Base-by-base conservation (phyloP, 2,329 filamentous ascomycete species). In the Cryphonectria nitschkei region DNA sequence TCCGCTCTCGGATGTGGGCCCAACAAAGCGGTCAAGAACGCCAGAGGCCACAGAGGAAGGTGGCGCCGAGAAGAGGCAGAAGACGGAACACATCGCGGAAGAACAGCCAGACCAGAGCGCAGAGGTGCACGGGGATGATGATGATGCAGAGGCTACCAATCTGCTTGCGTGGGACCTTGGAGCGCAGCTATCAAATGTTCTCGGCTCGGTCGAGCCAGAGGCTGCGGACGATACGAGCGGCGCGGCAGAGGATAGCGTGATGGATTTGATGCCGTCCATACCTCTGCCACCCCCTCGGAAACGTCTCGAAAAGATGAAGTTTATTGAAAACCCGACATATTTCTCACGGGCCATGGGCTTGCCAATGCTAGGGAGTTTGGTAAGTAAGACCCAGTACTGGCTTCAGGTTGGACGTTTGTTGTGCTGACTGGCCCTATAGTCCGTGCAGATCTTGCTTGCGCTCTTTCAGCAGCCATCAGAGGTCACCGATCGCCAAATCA, bases 391-490 rank as follows among this genome's bases (percentile, higher is more conserved):
- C 61, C 4, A 29, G 32, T 9, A 22, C 9, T 13, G 22, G 52
- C 19, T 16, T 39, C 26, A 19, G 26, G n/a, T 39, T 19, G 37
- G n/a, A 26, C n/a, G 13, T 3, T 29, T 14, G 19, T 14, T 62
- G 19, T 54, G 34, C 73, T 73, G 43, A 73, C n/a, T 5, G 1
- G 14, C 19, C 14, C 50, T n/a, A 11, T 37, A 79, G 74, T 80
- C 81, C 7, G 78, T 82, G 3, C 80, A 82, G 74, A 78, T 82
- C 26, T 74, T 82, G 8, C 74, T 81, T 46, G 76, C 79, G 26
- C 75, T 82, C 29, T 80, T 78, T 11, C 79, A 81, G 61, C 77
- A 80, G 65, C 74, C 78, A 0, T 77, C 77, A 32, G 70, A 74
- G 39, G 78, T 78, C 50, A 78, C 77, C 8, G 74, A 79, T 16